Percentiles rank a stretch among this genome's conserved stretches.
phyloP scores from a whole-genome alignment of 306 rosid genomes.

The Elaeagnus macrophylla region DNA sequence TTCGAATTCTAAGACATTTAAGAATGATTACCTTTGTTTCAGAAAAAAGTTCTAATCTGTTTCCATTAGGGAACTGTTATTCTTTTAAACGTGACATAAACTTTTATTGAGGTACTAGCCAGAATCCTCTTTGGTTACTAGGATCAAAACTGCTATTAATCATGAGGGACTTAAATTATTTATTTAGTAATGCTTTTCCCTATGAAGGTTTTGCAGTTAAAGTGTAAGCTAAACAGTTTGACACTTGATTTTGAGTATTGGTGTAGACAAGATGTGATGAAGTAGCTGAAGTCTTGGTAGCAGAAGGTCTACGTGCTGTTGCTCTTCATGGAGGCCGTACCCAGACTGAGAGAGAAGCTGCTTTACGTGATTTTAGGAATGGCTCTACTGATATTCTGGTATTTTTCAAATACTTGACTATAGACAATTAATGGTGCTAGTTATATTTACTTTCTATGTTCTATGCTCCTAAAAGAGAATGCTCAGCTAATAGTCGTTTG shows the following conservation, averaged over 20 bases:
- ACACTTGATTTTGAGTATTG: slow-evolving; percentile 17
- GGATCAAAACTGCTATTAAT: background rate
- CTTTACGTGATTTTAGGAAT: slow-evolving; percentile 62
- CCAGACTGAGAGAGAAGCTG: slow-evolving; percentile 78
- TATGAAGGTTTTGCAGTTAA: background rate
- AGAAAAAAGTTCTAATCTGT: no score
- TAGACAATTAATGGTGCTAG: slow-evolving; percentile 2
- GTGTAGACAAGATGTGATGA: slow-evolving; percentile 73
- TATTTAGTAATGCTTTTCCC: background rate
- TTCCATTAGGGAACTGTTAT: no score
- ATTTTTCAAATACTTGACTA: slow-evolving; percentile 11
- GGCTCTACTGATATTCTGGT: slow-evolving; percentile 73
- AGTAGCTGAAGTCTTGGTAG: slow-evolving; percentile 72
- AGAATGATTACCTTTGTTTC: no score
- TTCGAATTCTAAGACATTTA: no score
- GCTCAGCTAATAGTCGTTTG: no score
- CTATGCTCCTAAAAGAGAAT: no score
- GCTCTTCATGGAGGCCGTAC: slow-evolving; percentile 88
- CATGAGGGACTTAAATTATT: background rate
- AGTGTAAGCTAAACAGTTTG: background rate
- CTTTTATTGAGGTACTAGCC: background rate
- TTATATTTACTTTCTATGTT: no score
- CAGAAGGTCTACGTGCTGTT: slow-evolving; percentile 77
- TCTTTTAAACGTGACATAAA: background rate
- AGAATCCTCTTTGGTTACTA: background rate